Evolutionary conservation across 2,329 filamentous ascomycete genomes (phyloP).

Genomic region (Periconia digitata): DNA sequence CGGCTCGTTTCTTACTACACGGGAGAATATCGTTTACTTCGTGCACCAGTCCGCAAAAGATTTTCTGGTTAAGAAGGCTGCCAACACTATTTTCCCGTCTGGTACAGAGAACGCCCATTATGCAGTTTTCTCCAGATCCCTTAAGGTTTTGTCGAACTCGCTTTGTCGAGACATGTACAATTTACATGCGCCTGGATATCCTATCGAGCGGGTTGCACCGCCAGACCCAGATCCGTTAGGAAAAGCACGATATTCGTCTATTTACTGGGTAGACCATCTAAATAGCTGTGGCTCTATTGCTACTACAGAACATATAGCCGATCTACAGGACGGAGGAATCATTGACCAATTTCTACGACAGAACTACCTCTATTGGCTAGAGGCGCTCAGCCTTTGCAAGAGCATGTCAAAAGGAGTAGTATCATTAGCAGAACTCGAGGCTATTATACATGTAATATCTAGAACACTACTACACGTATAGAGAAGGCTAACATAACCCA

Average conservation of each 20-base stretch:
- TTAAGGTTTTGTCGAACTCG: conserved; percentile 22
- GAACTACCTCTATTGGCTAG: conserved; percentile 17
- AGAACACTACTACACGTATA: neutral
- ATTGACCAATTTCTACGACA: conserved; percentile 8
- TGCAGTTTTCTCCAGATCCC: conserved; percentile 26
- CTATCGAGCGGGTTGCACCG: conserved; percentile 17
- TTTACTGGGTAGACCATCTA: conserved; percentile 39
- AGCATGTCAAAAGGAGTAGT: conserved; percentile 14
- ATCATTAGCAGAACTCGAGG: conserved; percentile 11
- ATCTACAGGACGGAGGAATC: conserved; percentile 5
- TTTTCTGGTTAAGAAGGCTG: conserved; percentile 29
- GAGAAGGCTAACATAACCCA: neutral
- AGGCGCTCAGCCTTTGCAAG: conserved; percentile 15
- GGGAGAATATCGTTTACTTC: conserved; percentile 14
- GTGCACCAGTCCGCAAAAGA: conserved; percentile 51
- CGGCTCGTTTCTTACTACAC: conserved; percentile 28
- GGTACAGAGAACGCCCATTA: conserved; percentile 3
- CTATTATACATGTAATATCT: neutral
- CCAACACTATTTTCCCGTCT: conserved; percentile 28
- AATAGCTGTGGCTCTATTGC: conserved; percentile 8
- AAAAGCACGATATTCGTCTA: conserved; percentile 23
- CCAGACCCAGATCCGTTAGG: conserved; percentile 24
- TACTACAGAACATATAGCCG: neutral
- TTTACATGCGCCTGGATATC: conserved; percentile 14
- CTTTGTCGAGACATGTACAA: conserved; percentile 27